phyloP scores from a whole-genome alignment of 148 eudicot species.

The Amaranthus hypochondriacus region DNA sequence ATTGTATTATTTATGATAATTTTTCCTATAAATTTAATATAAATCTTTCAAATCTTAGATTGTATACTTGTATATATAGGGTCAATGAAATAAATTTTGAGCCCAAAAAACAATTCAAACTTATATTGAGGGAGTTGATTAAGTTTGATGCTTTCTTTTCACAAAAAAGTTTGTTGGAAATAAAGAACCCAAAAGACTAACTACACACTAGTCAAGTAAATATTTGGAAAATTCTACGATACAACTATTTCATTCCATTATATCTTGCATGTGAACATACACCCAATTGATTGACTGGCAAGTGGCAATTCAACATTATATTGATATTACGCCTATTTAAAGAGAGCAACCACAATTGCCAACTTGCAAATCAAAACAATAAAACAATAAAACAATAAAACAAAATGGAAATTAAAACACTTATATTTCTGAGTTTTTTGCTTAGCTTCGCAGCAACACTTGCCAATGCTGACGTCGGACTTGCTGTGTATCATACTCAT shows the following conservation, averaged over 20 bases:
- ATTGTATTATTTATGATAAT: no score
- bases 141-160: neutral
- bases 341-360: neutral
- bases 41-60: no score
- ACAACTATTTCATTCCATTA: neutral
- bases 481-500: conserved; percentile 13
- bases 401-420: conserved; percentile 7
- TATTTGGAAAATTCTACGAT: neutral
- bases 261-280: neutral
- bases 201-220: neutral
- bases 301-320: neutral
- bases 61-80: no score
- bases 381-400: no score
- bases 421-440: neutral
- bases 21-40: no score
- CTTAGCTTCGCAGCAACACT: neutral
- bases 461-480: conserved; percentile 10
- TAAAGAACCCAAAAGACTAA: neutral
- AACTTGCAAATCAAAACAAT: neutral
- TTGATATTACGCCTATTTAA: neutral
- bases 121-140: neutral
- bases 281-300: neutral
- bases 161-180: neutral
- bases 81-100: no score
- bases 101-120: no score